These are phyloP conservation scores for Aspergillus nidulans DNA, from an alignment of 495 filamentous ascomycete genomes.

Conservation along the genomic window DNA sequence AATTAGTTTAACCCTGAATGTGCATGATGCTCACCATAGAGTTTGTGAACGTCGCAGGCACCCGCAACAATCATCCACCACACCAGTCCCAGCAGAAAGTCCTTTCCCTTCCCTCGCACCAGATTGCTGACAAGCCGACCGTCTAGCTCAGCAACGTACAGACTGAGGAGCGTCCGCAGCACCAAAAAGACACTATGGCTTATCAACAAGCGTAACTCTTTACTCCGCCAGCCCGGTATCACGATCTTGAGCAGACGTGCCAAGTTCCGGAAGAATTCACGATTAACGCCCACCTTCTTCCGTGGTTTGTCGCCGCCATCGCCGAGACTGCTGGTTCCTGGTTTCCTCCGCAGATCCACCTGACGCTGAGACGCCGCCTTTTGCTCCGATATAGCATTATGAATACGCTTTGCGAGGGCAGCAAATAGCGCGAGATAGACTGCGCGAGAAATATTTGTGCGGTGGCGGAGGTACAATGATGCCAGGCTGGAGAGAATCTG, in stretches of 20 bases:
- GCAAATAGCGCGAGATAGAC: slow-evolving; percentile 91
- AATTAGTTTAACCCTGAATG: background rate
- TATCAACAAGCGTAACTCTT: slow-evolving; percentile 77
- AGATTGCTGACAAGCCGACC: slow-evolving; percentile 85
- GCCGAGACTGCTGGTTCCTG: slow-evolving; percentile 50
- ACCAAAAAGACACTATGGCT: slow-evolving; percentile 89
- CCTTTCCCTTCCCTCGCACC: slow-evolving; percentile 84
- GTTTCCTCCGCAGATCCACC: slow-evolving; percentile 54
- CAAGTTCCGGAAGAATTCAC: slow-evolving; percentile 89
- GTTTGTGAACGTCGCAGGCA: slow-evolving; percentile 98
- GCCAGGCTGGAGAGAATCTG: slow-evolving; percentile 69
- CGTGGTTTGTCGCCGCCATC: slow-evolving; percentile 47
- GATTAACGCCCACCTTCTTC: slow-evolving; percentile 89
- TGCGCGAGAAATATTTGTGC: slow-evolving; percentile 82
- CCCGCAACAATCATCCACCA: slow-evolving; percentile 99
- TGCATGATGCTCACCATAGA: slow-evolving; percentile 69
- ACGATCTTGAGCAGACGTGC: slow-evolving; percentile 78
- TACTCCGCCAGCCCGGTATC: slow-evolving; percentile 82
- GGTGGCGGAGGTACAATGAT: slow-evolving; percentile 73
- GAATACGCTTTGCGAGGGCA: slow-evolving; percentile 82
- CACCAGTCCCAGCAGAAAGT: slow-evolving; percentile 81
- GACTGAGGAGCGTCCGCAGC: slow-evolving; percentile 79
- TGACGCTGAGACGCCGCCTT: slow-evolving; percentile 78
- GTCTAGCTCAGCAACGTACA: slow-evolving; percentile 96
- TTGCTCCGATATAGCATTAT: slow-evolving; percentile 87